A percentile compares a stretch with the other conserved stretches of the same genome.
Evolutionary conservation across 2,329 filamentous ascomycete species (phyloP).

Genomic region (Colletotrichum horii): DNA sequence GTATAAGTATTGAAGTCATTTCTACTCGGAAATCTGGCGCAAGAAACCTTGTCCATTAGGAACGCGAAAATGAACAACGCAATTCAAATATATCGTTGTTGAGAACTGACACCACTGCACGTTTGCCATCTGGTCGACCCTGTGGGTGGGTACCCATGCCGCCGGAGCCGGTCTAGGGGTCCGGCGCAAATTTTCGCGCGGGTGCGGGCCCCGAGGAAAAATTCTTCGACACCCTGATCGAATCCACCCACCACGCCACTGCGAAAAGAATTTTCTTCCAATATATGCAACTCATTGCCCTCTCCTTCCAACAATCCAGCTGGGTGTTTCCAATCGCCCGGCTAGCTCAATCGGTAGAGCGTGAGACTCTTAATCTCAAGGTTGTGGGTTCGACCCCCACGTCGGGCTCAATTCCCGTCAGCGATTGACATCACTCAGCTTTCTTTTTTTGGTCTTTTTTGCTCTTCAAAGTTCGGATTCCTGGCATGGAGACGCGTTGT

Average conservation of each 20-base stretch:
- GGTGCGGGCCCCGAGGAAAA: background rate
- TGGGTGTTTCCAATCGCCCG: conserved; percentile 39
- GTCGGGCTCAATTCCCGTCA: conserved; percentile 23
- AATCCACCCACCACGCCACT: background rate
- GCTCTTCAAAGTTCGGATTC: too few relatives aligned
- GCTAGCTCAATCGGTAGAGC: conserved; percentile 77
- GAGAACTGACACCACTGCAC: background rate
- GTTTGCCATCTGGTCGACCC: background rate
- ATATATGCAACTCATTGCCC: background rate
- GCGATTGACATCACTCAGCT: background rate
- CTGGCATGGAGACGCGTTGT: too few relatives aligned
- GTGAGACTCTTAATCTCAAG: conserved; percentile 73
- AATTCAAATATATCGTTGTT: background rate
- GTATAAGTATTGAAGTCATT: background rate
- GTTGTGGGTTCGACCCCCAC: conserved; percentile 56
- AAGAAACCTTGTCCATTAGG: accelerated
- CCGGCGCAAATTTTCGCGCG: background rate
- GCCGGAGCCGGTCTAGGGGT: background rate
- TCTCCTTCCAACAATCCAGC: background rate
- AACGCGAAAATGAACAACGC: background rate
- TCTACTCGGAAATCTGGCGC: background rate
- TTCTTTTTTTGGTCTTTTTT: too few relatives aligned
- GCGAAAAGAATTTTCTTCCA: background rate
- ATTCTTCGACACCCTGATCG: background rate
- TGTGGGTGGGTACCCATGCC: background rate